Conservation (phyloP, 2,329 filamentous ascomycete genomes). For the Knufia petricola region DNA sequence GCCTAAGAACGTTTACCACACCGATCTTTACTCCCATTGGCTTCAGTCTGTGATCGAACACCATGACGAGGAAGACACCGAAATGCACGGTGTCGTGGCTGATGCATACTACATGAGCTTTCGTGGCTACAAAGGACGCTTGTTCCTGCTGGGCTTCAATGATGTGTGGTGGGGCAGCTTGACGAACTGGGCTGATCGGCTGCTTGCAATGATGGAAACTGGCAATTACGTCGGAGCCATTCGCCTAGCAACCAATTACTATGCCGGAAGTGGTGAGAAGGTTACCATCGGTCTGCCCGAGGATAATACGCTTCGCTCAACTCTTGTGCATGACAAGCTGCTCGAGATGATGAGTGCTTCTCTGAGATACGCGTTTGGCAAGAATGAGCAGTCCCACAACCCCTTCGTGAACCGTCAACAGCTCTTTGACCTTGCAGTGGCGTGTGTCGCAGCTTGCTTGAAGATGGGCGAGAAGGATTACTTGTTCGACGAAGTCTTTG, state of each 20-base stretch:
- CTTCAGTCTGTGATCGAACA: conserved; percentile 77
- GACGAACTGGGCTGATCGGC: conserved; percentile 92
- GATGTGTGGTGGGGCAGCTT: conserved; percentile 83
- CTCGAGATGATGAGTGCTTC: conserved; percentile 91
- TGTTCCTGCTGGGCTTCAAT: conserved; percentile 89
- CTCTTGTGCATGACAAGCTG: conserved; percentile 77
- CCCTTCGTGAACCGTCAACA: conserved; percentile 49
- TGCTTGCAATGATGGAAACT: conserved; percentile 89
- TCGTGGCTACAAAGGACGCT: conserved; percentile 82
- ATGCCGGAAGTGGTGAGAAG: conserved; percentile 82
- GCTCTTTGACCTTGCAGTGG: conserved; percentile 67
- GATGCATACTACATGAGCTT: conserved; percentile 99
- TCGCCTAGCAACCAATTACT: conserved; percentile 81
- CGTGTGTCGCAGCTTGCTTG: conserved; percentile 74
- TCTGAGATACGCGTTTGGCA: conserved; percentile 74
- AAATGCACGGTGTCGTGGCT: conserved; percentile 90
- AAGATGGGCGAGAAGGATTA: conserved; percentile 71
- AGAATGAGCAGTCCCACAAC: conserved; percentile 41
- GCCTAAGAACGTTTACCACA: conserved; percentile 84
- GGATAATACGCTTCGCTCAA: conserved; percentile 63
- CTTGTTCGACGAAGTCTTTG: conserved; percentile 82
- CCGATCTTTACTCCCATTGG: conserved; percentile 81
- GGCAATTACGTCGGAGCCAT: conserved; percentile 95
- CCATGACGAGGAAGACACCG: conserved; percentile 72
- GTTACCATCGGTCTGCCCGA: conserved; percentile 89